Evolutionary conservation across 306 rosid genomes (phyloP).

Genomic region (Gillenia trifoliata): DNA sequence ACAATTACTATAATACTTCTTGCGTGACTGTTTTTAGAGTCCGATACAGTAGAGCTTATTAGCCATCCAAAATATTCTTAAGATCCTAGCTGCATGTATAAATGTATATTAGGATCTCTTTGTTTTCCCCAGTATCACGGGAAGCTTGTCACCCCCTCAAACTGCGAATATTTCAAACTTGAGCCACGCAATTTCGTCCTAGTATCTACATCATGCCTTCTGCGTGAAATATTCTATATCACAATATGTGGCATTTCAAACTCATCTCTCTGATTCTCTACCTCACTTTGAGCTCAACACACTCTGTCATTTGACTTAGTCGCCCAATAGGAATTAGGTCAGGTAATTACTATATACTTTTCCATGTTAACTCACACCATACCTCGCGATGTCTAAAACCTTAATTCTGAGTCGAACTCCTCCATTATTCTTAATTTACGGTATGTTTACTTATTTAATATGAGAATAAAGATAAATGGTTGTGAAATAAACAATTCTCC

Average conservation of each 20-base stretch:
- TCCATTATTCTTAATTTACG: too few species aligned
- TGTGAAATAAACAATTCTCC: background rate
- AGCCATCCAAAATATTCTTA: too few species aligned
- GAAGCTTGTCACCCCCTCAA: background rate
- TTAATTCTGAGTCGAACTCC: too few species aligned
- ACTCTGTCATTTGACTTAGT: background rate
- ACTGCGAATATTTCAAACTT: constrained; percentile 8
- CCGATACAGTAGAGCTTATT: too few species aligned
- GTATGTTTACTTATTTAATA: too few species aligned
- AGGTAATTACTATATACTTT: background rate
- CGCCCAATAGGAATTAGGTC: background rate
- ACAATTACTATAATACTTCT: too few species aligned
- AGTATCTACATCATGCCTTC: constrained; percentile 14
- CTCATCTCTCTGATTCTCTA: background rate
- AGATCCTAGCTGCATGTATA: too few species aligned
- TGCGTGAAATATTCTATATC: background rate
- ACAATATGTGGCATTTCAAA: background rate
- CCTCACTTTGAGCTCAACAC: background rate
- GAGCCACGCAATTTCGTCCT: constrained; percentile 1
- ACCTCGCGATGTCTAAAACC: background rate
- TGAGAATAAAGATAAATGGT: too few species aligned
- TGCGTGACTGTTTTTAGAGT: too few species aligned
- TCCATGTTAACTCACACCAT: background rate
- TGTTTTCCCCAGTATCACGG: background rate
- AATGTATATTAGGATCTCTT: background rate